Base-by-base conservation (phyloP, 73 alveolate species). In the Tetrahymena borealis region DNA sequence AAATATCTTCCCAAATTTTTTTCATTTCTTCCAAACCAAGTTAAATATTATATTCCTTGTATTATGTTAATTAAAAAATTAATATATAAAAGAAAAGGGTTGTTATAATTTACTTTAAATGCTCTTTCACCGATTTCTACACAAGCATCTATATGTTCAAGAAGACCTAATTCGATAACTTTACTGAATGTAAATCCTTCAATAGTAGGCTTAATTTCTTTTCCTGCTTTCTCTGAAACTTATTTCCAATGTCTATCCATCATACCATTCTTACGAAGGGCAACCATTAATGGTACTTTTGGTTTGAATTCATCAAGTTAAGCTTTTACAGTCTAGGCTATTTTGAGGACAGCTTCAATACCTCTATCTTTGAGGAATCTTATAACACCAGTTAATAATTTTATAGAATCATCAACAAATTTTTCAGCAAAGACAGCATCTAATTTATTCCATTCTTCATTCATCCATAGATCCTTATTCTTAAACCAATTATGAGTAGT, bases 201-300 rank as follows among this genome's bases (percentile, higher is more conserved):
- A 96, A 98, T 99, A 43, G 93, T 94, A 35, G 99, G 99, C 15
- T 98, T 94, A 78, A 99, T 96, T 91, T 98, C 99, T 93, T 98
- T 98, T n/a, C 99, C 99, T 32, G 98, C 99, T 92, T 98, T 98
- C 38, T 97, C 96, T 38, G 99, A 96, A 32, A 99, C 97, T 95
- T 98, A 97, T 93, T 97, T 98, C 99, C 99, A 99, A 97, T 99
- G 99, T 92, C 99, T 94, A 40, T 99, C 99, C 91, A 97, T 96
- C 99, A 99, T 98, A 60, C 99, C 99, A 39, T 97, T 95, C 91
- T 99, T 99, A 90, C 99, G 97, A 43, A 99, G 95, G 33, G 99
- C 99, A 1, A 99, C 99, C 78, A 99, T 99, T 32, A 99, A 94
- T 39, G 99, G 99, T 33, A 99, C 99, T 79, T 97, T 96, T 60